Evolutionary conservation across 2,329 filamentous ascomycete genomes (phyloP).

Genomic region (Verticillium nubilum): DNA sequence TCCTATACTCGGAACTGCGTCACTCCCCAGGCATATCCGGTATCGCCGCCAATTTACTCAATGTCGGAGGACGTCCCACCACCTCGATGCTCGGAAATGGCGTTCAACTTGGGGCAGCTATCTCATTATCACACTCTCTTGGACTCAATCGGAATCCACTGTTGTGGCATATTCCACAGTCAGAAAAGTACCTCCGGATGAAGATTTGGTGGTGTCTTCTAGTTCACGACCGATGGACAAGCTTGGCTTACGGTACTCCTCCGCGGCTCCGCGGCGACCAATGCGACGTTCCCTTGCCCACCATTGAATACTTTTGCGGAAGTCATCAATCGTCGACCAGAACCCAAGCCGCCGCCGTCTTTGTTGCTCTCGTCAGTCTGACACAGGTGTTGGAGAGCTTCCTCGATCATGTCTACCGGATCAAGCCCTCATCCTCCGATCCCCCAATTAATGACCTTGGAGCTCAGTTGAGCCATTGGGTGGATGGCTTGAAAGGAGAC

Average conservation of each 20-base stretch:
- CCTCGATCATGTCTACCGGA: constrained; percentile 14
- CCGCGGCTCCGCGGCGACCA: constrained; percentile 38
- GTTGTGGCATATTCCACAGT: constrained; percentile 44
- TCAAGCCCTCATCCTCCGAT: constrained; percentile 3
- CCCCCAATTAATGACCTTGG: constrained; percentile 23
- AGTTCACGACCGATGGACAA: constrained; percentile 50
- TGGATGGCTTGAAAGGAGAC: constrained; percentile 31
- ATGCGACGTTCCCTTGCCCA: constrained; percentile 42
- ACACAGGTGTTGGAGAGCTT: constrained; percentile 10
- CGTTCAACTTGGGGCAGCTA: constrained; percentile 41
- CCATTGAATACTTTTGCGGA: constrained; percentile 25
- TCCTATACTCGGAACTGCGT: constrained; percentile 54
- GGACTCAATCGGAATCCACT: constrained; percentile 49
- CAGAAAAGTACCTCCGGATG: constrained; percentile 45
- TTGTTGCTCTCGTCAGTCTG: constrained; percentile 8
- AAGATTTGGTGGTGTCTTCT: constrained; percentile 52
- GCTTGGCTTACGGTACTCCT: constrained; percentile 47
- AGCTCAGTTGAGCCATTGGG: constrained; percentile 34
- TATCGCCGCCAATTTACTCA: constrained; percentile 51
- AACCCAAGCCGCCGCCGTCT: constrained; percentile 7
- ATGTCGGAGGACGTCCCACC: constrained; percentile 54
- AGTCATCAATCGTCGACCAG: constrained; percentile 3
- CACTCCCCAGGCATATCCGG: constrained; percentile 53
- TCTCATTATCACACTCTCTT: constrained; percentile 47
- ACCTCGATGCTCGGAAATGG: constrained; percentile 55